Base-by-base conservation (phyloP, 2,329 filamentous ascomycete species). In the Fusarium caatingaense region DNA sequence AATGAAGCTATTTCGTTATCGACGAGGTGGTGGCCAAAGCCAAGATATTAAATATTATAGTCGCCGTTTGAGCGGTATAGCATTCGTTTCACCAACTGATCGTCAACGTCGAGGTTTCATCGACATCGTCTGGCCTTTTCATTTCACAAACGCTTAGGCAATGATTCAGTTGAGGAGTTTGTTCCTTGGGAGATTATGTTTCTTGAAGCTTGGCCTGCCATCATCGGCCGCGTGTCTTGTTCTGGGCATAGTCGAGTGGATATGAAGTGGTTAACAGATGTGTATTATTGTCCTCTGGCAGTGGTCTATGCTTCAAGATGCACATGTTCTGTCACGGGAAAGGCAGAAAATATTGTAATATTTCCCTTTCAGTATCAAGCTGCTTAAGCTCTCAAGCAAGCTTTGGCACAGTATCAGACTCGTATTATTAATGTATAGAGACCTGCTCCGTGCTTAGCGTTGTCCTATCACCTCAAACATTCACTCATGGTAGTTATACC, bases 71-170 rank as follows among this genome's bases (percentile, higher is more conserved):
- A 55, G 42, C 58, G 57, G 28, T 54, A 62, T 69, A 21, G 37
- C 37, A 9, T 44, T 16, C 42, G 66, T 69, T 69, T 69, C 65
- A 69, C 37, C 56, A 53, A 47, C 40, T 34, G 54, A 51, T 66
- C 55, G 42, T n/a, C 64, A 45, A 64, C 64, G 40, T 59, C 47
- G 53, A 59, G 44, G 53, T 67, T 59, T 40, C 64, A 68, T 59
- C 45, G 48, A 64, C 50, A 28, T 42, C 20, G 56, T 20, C 30
- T 49, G 23, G 18, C 47, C 48, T 28, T 28, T 25, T 51, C 6
- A 18, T 28, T 23, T 51, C 6, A 18, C 8, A 21, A 32, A 21
- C 28, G 34, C 13, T 50, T 23, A 37, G 42, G 23, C 28, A 37
- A 13, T 20, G 44, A 28, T 44, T 61, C 34, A 20, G n/a, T 55